phyloP scores from a whole-genome alignment of 2,329 filamentous ascomycete genomes.

The Colletotrichum gigasporum region DNA sequence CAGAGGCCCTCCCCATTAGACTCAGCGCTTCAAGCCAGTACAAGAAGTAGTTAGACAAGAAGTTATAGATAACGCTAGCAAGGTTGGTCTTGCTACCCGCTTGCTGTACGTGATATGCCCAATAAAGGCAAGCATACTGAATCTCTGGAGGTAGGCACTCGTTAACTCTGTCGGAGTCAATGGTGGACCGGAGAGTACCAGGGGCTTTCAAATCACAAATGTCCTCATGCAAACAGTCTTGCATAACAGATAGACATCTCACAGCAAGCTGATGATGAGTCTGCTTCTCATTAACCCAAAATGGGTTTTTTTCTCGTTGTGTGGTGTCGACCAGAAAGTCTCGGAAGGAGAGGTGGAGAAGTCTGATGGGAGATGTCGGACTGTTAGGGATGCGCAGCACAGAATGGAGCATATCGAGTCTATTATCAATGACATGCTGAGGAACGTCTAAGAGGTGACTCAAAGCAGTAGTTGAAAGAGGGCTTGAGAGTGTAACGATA shows the following conservation, averaged over 20 bases:
- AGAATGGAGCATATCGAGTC: constrained; percentile 43
- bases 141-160: constrained; percentile 39
- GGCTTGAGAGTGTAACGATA: constrained; percentile 40
- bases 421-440: constrained; percentile 30
- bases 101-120: constrained; percentile 42
- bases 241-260: constrained; percentile 47
- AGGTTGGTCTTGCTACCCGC: constrained; percentile 39
- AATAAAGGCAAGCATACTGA: constrained; percentile 53
- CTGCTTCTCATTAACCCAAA: constrained; percentile 48
- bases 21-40: constrained; percentile 52
- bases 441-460: constrained; percentile 37
- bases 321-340: constrained; percentile 46
- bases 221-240: constrained; percentile 41
- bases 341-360: constrained; percentile 48
- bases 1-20: constrained; percentile 37
- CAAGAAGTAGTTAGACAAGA: constrained; percentile 49
- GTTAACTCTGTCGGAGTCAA: constrained; percentile 36
- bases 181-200: constrained; percentile 36
- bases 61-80: constrained; percentile 41
- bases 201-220: constrained; percentile 45
- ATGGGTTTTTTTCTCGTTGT: constrained; percentile 38
- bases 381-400: constrained; percentile 42
- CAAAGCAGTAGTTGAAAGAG: constrained; percentile 41
- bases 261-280: constrained; percentile 43
- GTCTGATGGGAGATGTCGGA: constrained; percentile 35